Conservation (phyloP, 768 basidiomycete species). For the Hortiboletus campestris region DNA sequence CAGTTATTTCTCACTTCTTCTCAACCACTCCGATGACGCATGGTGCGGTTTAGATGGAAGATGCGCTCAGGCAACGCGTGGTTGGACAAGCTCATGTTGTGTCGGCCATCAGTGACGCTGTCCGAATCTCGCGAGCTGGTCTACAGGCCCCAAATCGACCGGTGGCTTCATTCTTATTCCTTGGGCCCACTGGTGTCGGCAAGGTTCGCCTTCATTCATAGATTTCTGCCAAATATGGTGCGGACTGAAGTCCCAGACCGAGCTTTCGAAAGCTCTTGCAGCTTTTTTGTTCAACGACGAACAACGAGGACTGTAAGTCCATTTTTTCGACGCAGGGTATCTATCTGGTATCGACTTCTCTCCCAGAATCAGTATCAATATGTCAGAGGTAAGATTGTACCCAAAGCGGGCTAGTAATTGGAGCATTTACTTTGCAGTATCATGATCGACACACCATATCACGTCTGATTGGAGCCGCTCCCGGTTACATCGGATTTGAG, state of each 20-base stretch:
- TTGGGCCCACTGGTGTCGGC: constrained; percentile 86
- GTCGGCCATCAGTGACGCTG: constrained; percentile 80
- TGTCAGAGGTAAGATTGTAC: constrained; percentile 65
- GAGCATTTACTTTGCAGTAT: constrained; percentile 46
- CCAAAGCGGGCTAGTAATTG: neutral
- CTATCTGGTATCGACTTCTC: neutral
- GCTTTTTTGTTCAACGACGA: constrained; percentile 90
- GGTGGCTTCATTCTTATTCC: constrained; percentile 89
- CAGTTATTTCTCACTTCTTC: constrained; percentile 26
- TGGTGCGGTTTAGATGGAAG: constrained; percentile 71
- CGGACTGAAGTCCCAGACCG: constrained; percentile 48
- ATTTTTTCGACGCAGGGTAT: neutral
- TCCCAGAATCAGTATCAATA: constrained; percentile 82
- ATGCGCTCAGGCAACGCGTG: constrained; percentile 65
- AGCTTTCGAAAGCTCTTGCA: constrained; percentile 85
- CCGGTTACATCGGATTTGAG: constrained; percentile 83
- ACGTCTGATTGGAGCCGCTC: constrained; percentile 86
- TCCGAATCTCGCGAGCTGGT: constrained; percentile 90
- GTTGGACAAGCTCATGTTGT: constrained; percentile 94
- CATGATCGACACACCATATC: constrained; percentile 92
- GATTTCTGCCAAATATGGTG: neutral
- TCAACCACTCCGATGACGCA: neutral
- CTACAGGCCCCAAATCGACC: constrained; percentile 86
- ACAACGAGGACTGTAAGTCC: constrained; percentile 71
- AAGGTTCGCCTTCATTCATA: constrained; percentile 45